phyloP scores from a whole-genome alignment of 768 basidiomycete genomes.

The Lepiota venenata region DNA sequence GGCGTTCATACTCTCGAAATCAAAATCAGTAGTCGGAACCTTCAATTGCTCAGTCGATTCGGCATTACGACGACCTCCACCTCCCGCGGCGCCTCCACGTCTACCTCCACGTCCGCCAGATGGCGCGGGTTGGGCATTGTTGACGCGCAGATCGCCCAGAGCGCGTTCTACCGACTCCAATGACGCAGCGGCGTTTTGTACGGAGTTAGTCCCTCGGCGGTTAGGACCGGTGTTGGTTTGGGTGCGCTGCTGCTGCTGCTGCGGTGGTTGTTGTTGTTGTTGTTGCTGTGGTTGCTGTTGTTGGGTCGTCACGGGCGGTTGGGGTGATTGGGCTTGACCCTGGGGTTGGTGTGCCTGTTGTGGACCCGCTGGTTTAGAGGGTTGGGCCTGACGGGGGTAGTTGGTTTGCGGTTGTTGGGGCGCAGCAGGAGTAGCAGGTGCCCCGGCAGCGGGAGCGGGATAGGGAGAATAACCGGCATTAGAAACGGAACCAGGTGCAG shows the following conservation, averaged over 20 bases:
- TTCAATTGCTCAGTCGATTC: constrained; percentile 42
- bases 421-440: constrained; percentile 18
- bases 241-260: constrained; percentile 17
- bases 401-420: constrained; percentile 24
- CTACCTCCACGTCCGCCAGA: constrained; percentile 23
- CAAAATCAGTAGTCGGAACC: constrained; percentile 78
- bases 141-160: constrained; percentile 47
- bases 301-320: constrained; percentile 5
- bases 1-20: constrained; percentile 75
- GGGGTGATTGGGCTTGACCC: constrained; percentile 3
- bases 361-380: constrained; percentile 22
- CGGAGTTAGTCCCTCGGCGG: constrained; percentile 37
- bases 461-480: constrained; percentile 17
- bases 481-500: constrained; percentile 35
- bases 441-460: constrained; percentile 12
- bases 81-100: constrained; percentile 22
- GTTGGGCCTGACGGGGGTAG: constrained; percentile 17
- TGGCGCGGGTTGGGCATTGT: constrained; percentile 19
- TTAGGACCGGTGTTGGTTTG: not conserved
- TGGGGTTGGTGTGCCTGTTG: constrained; percentile 18
- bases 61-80: constrained; percentile 10
- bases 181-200: constrained; percentile 72
- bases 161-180: constrained; percentile 64
- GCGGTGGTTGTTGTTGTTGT: constrained; percentile 4
- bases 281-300: constrained; percentile 6